phyloP scores from a whole-genome alignment of 176 grass and related monocot species.

The Rhynchospora breviuscula region DNA sequence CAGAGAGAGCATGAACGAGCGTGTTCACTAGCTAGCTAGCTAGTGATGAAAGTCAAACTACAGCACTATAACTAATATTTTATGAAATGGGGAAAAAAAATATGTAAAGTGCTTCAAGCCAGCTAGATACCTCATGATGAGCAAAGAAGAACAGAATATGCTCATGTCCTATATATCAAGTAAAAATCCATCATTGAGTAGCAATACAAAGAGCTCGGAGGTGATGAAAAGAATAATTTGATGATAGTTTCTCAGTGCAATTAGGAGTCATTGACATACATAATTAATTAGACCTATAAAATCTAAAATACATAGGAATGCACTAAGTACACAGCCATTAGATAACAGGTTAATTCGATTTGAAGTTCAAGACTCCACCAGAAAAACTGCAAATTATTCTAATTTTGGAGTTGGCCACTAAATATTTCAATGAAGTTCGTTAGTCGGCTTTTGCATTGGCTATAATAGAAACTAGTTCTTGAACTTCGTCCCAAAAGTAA shows the following conservation, averaged over 20 bases:
- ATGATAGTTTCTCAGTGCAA: no score
- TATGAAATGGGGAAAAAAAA: background rate
- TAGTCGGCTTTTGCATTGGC: background rate
- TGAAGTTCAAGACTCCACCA: background rate
- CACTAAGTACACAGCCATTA: background rate
- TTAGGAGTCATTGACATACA: background rate
- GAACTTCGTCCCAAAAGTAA: no score
- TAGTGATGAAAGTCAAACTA: background rate
- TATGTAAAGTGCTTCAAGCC: background rate
- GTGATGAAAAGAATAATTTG: no score
- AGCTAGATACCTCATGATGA: background rate
- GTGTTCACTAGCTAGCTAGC: background rate
- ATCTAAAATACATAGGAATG: background rate
- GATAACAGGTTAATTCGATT: background rate
- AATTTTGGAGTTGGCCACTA: background rate
- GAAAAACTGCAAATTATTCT: background rate
- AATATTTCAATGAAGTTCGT: background rate
- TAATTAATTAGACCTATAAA: background rate
- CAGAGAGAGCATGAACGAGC: background rate
- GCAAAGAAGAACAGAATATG: background rate
- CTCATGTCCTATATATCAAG: no score
- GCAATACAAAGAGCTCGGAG: no score
- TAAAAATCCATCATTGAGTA: no score
- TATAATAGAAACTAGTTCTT: no score
- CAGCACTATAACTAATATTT: background rate